Conservation (phyloP, 73 alveolate species). For the Paraurostyla sp. region DNA sequence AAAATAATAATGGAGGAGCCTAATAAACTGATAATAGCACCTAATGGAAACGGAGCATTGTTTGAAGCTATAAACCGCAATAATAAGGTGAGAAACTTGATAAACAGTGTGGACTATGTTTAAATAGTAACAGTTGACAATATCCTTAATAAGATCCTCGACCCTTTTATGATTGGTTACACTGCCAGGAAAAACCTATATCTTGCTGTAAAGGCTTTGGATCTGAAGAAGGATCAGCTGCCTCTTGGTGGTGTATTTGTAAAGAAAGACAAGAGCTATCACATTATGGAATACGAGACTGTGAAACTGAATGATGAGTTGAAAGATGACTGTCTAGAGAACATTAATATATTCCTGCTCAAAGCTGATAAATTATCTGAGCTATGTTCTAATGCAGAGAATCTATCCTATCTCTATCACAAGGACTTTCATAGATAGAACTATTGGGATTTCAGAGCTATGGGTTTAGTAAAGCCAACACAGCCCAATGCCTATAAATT, state of each 20-base stretch:
- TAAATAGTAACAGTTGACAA: conserved; percentile 86
- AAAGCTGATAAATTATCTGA: conserved; percentile 66
- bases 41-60: conserved; percentile 91
- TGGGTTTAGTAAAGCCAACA: conserved; percentile 53
- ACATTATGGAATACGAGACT: conserved; percentile 80
- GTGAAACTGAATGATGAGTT: conserved; percentile 20
- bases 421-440: conserved; percentile 78
- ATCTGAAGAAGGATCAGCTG: conserved; percentile 56
- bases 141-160: conserved; percentile 77
- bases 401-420: conserved; percentile 73
- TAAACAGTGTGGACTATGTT: conserved; percentile 72
- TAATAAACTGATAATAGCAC: conserved; percentile 59
- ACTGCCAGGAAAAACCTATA: conserved; percentile 53
- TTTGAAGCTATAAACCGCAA: conserved; percentile 76
- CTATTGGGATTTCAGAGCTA: conserved; percentile 65
- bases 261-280: conserved; percentile 61
- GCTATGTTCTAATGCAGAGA: conserved; percentile 60
- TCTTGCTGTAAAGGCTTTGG: conserved; percentile 68
- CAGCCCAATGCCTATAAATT: conserved; percentile 79
- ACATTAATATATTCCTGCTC: conserved; percentile 76
- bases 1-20: conserved; percentile 76
- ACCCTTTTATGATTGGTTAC: conserved; percentile 85
- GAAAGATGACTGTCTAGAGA: conserved; percentile 58
- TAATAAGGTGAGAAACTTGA: conserved; percentile 54
- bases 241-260: conserved; percentile 84